phyloP scores from a whole-genome alignment of 164 flowering plant species.

The Umbilicus rupestris region DNA sequence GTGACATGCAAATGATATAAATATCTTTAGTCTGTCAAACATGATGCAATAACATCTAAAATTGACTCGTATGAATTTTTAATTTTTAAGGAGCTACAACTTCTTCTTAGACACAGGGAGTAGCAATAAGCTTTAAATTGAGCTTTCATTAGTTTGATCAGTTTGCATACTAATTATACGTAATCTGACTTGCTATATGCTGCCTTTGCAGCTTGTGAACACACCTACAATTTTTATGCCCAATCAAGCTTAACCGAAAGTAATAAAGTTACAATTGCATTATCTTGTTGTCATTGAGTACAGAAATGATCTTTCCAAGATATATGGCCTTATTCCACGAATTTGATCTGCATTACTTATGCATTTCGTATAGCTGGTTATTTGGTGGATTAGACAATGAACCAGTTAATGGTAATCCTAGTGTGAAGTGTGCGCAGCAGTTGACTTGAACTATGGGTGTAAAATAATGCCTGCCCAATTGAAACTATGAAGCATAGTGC shows the following conservation, averaged over 20 bases:
- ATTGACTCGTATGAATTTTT: neutral
- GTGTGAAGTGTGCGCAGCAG: neutral
- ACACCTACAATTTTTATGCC: neutral
- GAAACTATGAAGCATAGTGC: neutral
- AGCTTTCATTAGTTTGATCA: neutral
- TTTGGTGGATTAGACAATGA: neutral
- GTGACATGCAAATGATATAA: neutral
- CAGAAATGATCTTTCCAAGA: neutral
- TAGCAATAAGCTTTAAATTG: neutral
- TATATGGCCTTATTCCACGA: neutral
- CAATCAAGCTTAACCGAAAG: neutral
- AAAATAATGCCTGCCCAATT: neutral
- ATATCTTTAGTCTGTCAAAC: neutral
- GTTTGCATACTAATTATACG: neutral
- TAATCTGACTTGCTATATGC: neutral
- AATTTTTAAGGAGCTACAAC: neutral
- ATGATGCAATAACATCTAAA: neutral
- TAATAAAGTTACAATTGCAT: too few relatives aligned
- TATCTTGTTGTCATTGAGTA: neutral
- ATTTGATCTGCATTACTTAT: neutral
- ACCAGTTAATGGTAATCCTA: neutral
- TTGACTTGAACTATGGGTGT: neutral
- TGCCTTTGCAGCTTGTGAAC: neutral
- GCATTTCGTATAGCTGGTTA: neutral
- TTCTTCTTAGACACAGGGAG: neutral